These are phyloP conservation scores for Ophiocordyceps sinensis DNA, from an alignment of 2,329 filamentous ascomycete genomes.

Conservation along the genomic window DNA sequence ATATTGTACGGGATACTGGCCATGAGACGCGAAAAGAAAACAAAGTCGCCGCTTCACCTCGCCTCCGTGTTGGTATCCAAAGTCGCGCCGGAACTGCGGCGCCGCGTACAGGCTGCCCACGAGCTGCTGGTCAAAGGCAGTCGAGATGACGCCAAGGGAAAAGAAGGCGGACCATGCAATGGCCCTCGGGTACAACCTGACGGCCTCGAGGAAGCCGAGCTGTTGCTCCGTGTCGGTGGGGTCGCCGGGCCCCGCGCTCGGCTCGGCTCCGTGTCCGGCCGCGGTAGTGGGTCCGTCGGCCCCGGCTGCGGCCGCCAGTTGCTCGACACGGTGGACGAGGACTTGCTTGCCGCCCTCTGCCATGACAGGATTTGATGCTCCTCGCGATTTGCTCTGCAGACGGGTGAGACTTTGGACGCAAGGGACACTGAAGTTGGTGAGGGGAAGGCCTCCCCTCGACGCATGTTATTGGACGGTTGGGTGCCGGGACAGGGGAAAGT, in stretches of 20 bases:
- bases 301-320: too few species aligned
- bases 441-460: too few species aligned
- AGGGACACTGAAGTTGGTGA: too few species aligned
- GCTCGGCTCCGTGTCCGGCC: background rate
- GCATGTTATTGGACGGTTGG: too few species aligned
- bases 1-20: too few species aligned
- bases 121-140: constrained; percentile 50
- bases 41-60: constrained; percentile 1
- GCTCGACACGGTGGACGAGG: too few species aligned
- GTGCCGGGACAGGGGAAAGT: too few species aligned
- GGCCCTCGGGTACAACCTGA: constrained; percentile 28
- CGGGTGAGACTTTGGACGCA: too few species aligned
- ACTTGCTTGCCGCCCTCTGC: too few species aligned
- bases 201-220: constrained; percentile 23
- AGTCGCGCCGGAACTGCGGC: constrained; percentile 41
- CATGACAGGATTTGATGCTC: too few species aligned
- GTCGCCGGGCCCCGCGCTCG: background rate
- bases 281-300: too few species aligned
- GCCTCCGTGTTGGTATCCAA: constrained; percentile 34
- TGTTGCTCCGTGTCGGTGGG: constrained; percentile 19
- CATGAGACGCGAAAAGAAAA: background rate
- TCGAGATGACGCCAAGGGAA: constrained; percentile 44
- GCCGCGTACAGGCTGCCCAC: constrained; percentile 47
- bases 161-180: constrained; percentile 44
- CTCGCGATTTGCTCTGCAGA: too few species aligned